Evolutionary conservation across 352 stramenopile species (phyloP), one percentile per base, ranked within the genome.

Genomic region (Globisporangium middletonii): DNA sequence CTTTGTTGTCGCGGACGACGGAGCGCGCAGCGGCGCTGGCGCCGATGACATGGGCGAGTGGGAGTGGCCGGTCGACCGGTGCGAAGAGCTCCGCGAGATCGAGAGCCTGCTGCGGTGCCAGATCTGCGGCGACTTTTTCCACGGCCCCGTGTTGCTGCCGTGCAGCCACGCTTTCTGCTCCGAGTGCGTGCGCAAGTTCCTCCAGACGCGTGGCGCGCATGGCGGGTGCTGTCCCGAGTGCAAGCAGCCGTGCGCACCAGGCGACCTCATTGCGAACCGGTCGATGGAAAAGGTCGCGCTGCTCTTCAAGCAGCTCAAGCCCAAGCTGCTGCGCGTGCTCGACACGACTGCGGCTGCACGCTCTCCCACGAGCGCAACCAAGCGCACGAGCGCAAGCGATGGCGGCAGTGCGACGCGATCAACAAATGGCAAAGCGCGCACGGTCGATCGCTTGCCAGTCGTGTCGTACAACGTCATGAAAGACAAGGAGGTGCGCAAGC

Each of bases 391-490:
- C 55, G 4, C 41, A 42, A 54, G 52, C 18, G 38, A 46, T 5
- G 33, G 12, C 2, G 19, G 43, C 28, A 28, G 53, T 8, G 58
- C 26, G 2, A 45, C 18, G 19, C 52, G 19, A 7, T 48, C 44
- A n/a, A 53, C 45, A 16, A 59, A 51, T 8, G 53, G 51, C 54
- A 62, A 52, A 35, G 50, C 45, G n/a, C 48, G 49, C 12, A 47
- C 28, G 9, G 66, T 69, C 15, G 76, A 89, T 52, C 77, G 79
- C 6, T 66, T 94, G 69, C 76, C 82, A 28, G 68, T 91, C n/a
- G 51, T 92, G 50, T 92, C 80, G 9, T 94, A 94, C 69, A 92
- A 67, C 59, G 70, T 92, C 57, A 92, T 94, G 84, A 80, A 88
- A 41, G 84, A 94, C 57, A 92, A 91, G 60, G 80, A 92, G 62